A percentile compares a stretch with the other conserved stretches of the same genome.
These are phyloP conservation scores for Catharanthus roseus DNA, from an alignment of 257 asterid species.

Conservation along the genomic window DNA sequence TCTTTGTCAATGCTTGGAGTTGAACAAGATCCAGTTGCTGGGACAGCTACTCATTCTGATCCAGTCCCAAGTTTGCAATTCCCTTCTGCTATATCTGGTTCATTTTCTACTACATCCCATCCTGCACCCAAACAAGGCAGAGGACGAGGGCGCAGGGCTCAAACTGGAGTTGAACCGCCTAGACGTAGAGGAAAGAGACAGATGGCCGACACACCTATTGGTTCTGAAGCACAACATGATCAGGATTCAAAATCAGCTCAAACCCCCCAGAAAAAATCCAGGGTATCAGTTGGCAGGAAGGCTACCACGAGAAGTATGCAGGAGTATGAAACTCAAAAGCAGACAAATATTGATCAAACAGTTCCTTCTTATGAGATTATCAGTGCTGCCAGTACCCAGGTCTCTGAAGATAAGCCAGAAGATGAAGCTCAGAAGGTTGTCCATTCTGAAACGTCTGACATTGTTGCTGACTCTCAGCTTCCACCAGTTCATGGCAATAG, in stretches of 20 bases:
- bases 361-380: conserved; percentile 29
- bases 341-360: conserved; percentile 28
- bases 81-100: conserved; percentile 30
- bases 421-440: conserved; percentile 12
- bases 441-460: conserved; percentile 14
- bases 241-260: conserved; percentile 42
- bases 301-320: conserved; percentile 38
- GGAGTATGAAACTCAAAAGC: conserved; percentile 32
- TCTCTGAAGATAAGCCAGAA: conserved; percentile 9
- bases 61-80: conserved; percentile 25
- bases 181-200: conserved; percentile 68
- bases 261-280: conserved; percentile 57
- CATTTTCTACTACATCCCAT: conserved; percentile 31
- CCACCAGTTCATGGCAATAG: conserved; percentile 1
- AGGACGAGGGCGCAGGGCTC: conserved; percentile 56
- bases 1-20: conserved; percentile 27
- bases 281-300: conserved; percentile 55
- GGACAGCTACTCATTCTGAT: conserved; percentile 34
- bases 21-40: conserved; percentile 30
- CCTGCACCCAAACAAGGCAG: conserved; percentile 48
- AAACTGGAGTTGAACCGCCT: conserved; percentile 52
- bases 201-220: conserved; percentile 35
- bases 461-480: conserved; percentile 7
- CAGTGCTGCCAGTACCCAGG: conserved; percentile 19
- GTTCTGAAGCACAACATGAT: conserved; percentile 40